Conservation (phyloP, 2,329 filamentous ascomycete genomes). For the Aspergillus eucalypticola region DNA sequence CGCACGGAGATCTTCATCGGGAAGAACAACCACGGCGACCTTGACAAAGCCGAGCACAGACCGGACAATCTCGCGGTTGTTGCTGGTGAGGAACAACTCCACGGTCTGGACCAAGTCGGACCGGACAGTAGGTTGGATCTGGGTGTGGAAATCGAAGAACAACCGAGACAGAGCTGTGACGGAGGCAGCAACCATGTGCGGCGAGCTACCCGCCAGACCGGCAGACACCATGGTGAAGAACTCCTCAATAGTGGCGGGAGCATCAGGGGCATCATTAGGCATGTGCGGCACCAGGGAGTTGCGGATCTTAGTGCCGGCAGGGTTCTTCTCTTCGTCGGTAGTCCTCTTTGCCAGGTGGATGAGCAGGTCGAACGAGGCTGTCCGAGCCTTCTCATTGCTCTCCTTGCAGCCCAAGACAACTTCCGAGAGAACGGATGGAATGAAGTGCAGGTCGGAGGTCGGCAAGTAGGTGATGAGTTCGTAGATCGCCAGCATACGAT, state of each 20-base stretch:
- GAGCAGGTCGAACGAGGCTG: conserved; percentile 84
- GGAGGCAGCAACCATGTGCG: conserved; percentile 97
- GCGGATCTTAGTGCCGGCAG: conserved; percentile 70
- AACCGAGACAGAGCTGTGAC: conserved; percentile 93
- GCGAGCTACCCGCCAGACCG: conserved; percentile 85
- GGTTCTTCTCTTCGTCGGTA: conserved; percentile 59
- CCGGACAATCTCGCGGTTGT: conserved; percentile 94
- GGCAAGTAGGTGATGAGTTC: conserved; percentile 80
- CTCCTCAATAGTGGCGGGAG: conserved; percentile 82
- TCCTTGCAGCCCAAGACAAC: conserved; percentile 97
- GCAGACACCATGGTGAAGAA: conserved; percentile 98
- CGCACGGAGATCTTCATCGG: conserved; percentile 74
- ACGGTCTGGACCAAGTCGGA: conserved; percentile 89
- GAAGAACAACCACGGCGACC: conserved; percentile 85
- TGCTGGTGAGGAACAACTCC: conserved; percentile 92
- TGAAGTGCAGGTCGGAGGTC: conserved; percentile 80
- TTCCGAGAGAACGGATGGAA: conserved; percentile 86
- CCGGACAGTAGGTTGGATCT: conserved; percentile 68
- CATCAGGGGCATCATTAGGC: conserved; percentile 74
- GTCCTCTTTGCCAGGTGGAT: conserved; percentile 86
- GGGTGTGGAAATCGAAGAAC: conserved; percentile 82
- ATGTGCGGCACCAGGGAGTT: conserved; percentile 87
- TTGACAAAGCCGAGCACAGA: conserved; percentile 96
- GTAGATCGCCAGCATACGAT: conserved; percentile 79
- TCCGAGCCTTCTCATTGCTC: conserved; percentile 91